phyloP scores from a whole-genome alignment of 345 rosid species.

The Boechera retrofracta region DNA sequence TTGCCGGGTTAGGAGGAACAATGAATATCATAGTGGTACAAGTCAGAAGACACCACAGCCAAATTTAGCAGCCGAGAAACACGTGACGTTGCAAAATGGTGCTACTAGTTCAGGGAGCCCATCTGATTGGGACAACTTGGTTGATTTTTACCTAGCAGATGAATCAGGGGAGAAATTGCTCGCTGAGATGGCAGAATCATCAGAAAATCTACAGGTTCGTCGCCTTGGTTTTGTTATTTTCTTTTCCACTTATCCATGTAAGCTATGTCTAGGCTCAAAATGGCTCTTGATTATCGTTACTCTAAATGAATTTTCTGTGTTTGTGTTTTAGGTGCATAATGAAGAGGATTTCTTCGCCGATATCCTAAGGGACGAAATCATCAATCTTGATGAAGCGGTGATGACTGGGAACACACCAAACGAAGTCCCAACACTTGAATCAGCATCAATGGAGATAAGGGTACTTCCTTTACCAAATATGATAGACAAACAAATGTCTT shows the following conservation, averaged over 20 bases:
- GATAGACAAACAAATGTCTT: constrained; percentile 38
- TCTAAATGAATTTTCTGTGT: constrained; percentile 32
- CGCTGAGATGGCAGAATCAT: constrained; percentile 33
- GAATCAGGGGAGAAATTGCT: constrained; percentile 33
- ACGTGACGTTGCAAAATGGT: constrained; percentile 19
- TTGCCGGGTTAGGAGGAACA: constrained; percentile 74
- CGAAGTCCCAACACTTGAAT: constrained; percentile 40
- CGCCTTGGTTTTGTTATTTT: background rate
- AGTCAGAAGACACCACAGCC: constrained; percentile 36
- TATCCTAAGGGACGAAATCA: constrained; percentile 76
- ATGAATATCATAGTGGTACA: constrained; percentile 49
- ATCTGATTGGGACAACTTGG: constrained; percentile 36
- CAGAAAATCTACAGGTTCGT: constrained; percentile 48
- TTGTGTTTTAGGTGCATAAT: constrained; percentile 42
- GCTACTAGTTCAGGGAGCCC: constrained; percentile 18
- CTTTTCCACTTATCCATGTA: background rate
- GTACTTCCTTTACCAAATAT: constrained; percentile 41
- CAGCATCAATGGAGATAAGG: constrained; percentile 33
- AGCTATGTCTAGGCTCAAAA: background rate
- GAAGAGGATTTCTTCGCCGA: constrained; percentile 70
- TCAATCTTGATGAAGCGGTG: constrained; percentile 60
- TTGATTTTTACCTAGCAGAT: constrained; percentile 39
- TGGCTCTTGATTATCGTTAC: background rate
- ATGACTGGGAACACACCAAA: background rate
- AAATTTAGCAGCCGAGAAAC: constrained; percentile 20